A percentile compares a stretch with the other conserved stretches of the same genome.
phyloP scores from a whole-genome alignment of 208 protist species.

The Naegleria fowleri region DNA sequence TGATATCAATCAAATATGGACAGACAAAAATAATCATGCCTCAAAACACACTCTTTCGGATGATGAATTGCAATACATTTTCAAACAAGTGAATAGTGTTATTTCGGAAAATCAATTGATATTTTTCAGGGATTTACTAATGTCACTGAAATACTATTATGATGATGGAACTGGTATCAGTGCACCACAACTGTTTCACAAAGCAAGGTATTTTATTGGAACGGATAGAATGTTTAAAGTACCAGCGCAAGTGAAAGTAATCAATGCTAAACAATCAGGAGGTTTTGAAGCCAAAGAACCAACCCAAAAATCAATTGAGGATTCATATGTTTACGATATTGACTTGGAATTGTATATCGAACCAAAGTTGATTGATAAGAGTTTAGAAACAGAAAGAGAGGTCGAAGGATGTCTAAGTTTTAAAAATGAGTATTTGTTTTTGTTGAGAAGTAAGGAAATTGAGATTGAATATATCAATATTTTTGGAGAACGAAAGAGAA shows the following conservation, averaged over 20 bases:
- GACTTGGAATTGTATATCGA: not conserved
- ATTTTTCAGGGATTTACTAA: not conserved
- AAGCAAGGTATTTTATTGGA: not conserved
- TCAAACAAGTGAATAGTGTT: not conserved
- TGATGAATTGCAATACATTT: not conserved
- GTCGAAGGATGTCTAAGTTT: slow-evolving; percentile 7
- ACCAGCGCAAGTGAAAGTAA: not conserved
- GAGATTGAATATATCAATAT: not conserved
- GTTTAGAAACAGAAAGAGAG: not conserved
- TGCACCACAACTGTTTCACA: not conserved
- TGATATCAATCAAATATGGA: not conserved
- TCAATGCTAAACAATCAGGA: not conserved
- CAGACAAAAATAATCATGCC: not conserved
- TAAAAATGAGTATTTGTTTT: not conserved
- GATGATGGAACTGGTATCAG: not conserved
- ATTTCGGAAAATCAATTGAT: not conserved
- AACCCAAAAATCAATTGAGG: not conserved
- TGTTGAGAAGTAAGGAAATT: not conserved
- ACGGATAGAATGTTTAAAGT: not conserved
- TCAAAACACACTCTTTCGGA: not conserved
- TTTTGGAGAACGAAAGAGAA: not conserved
- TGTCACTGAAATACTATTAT: not conserved
- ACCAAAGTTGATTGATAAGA: not conserved
- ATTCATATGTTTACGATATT: not conserved
- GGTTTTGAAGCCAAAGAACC: not conserved